Conservation (phyloP, 257 asterid genomes). For the Solanum peruvianum region DNA sequence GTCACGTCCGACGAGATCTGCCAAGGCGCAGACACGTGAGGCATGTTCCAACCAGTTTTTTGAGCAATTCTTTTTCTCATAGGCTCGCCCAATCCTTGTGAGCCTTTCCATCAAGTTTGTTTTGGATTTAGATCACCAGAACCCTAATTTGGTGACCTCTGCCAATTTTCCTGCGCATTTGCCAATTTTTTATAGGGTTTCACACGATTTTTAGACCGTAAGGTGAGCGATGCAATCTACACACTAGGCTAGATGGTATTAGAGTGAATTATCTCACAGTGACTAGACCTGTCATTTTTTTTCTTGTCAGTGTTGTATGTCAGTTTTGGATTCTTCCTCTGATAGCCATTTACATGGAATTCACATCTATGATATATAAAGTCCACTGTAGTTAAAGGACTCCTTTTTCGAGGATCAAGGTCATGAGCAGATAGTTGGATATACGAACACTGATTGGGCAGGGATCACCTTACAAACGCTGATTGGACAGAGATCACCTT, state of each 20-base stretch:
- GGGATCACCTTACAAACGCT: too few relatives aligned
- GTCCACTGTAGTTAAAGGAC: background rate
- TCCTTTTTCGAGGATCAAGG: background rate
- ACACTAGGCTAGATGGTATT: background rate
- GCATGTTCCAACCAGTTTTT: background rate
- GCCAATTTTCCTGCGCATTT: background rate
- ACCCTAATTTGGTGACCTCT: background rate
- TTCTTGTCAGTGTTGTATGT: background rate
- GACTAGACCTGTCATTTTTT: background rate
- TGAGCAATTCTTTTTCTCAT: background rate
- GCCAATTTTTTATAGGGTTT: background rate
- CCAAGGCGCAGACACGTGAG: background rate
- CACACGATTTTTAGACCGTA: background rate
- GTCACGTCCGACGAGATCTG: background rate
- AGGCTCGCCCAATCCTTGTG: background rate
- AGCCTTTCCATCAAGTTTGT: background rate
- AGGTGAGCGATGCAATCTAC: background rate
- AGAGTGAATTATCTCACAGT: background rate
- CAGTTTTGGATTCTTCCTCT: background rate
- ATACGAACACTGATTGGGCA: background rate
- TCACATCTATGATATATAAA: background rate
- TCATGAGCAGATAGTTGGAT: background rate
- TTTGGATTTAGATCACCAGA: background rate
- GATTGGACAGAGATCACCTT: background rate
- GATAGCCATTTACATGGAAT: background rate